Evolutionary conservation across 148 eudicot genomes (phyloP), one percentile per base, ranked within the genome.

Genomic region (Cornus florida): DNA sequence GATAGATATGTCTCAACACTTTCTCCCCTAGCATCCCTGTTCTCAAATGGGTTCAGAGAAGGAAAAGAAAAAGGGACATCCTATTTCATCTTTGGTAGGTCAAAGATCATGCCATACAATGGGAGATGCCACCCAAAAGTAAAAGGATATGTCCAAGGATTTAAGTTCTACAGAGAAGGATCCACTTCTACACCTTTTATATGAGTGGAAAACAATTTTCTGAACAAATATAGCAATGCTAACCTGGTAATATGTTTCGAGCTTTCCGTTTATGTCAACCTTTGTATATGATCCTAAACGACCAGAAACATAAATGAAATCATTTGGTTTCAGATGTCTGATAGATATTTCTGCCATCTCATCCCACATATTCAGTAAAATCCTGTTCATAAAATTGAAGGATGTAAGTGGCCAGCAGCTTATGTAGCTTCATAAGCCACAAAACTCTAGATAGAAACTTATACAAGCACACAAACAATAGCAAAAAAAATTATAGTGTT

Each of bases 221-320:
- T 35, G 64, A 76, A 75, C 20, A 64, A 11, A 19, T 16, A 46
- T 41, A 71, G 41, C 53, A 80, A 50, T 78, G 50, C 81, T 6
- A 41, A 92, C 98, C 97, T 90, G 70, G 46, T 86, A 86, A 32
- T 0, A 13, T 10, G 66, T 53, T 72, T 5, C 84, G 20, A 79
- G 71, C 19, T 79, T 73, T 67, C 91, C 91, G 35, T 88, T 65
- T 50, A 67, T 77, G 69, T 67, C 83, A 57, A 28, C 57, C 77
- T 79, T 87, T 33, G 75, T 73, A 67, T 75, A 86, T 69, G 91
- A 90, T 60, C 77, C 80, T 10, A 94, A 81, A 70, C 71, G 80
- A 65, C 98, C 97, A 33, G 93, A 89, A 75, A 94, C 91, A 75
- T 89, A 93, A 41, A 94, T 80, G 74, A 76, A 86, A 77, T 94